phyloP scores from a whole-genome alignment of 768 basidiomycete genomes.

The Cystobasidium onofrii region DNA sequence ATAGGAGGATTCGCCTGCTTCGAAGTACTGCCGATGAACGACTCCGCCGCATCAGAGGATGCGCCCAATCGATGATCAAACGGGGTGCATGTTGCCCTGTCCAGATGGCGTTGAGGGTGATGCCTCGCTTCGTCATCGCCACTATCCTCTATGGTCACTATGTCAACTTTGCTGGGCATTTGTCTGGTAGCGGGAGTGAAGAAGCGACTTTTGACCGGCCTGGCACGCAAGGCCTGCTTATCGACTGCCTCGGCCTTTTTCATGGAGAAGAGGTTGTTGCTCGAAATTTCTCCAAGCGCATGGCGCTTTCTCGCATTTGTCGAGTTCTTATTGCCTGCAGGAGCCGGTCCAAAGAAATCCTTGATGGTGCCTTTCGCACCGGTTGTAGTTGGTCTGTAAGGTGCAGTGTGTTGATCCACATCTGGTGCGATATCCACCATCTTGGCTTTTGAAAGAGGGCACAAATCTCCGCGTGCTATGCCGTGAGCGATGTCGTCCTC shows the following conservation, averaged over 20 bases:
- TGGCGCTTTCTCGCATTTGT: not conserved
- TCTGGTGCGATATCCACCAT: conserved; percentile 60
- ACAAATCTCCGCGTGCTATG: conserved; percentile 52
- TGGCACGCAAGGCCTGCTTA: not conserved
- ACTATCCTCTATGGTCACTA: not conserved
- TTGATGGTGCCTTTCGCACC: not conserved
- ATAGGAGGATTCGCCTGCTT: no score
- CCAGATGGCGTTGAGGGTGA: no score
- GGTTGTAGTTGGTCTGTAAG: not conserved
- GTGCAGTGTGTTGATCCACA: not conserved
- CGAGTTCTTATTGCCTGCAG: not conserved
- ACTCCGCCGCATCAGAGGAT: no score
- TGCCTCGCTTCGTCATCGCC: not conserved
- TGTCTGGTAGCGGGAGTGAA: not conserved
- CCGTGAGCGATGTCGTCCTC: conserved; percentile 58
- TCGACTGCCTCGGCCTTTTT: not conserved
- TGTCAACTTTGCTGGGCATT: not conserved
- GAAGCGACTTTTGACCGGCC: conserved; percentile 16
- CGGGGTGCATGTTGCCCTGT: no score
- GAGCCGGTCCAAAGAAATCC: not conserved
- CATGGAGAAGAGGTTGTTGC: not conserved
- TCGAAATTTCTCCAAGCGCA: not conserved
- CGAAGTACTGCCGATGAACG: no score
- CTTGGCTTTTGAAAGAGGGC: conserved; percentile 60
- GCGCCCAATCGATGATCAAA: no score